phyloP scores from a whole-genome alignment of 495 filamentous ascomycete species.

The Penicillium longicatenatum region DNA sequence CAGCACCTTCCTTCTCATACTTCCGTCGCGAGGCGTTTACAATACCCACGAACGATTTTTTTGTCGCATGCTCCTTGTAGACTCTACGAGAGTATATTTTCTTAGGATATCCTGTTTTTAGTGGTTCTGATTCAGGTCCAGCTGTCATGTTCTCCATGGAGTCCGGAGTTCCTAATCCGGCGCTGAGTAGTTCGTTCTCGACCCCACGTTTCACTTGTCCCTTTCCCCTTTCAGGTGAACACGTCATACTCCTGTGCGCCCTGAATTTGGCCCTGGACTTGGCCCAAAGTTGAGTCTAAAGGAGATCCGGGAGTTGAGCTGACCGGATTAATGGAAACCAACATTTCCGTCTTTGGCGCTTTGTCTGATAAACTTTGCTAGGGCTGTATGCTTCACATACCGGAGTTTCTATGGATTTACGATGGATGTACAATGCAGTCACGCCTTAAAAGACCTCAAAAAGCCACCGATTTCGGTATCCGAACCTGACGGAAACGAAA shows the following conservation, averaged over 20 bases:
- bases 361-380: background rate
- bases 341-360: background rate
- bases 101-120: background rate
- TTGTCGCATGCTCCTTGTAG: background rate
- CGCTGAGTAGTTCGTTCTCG: background rate
- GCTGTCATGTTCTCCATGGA: background rate
- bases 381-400: background rate
- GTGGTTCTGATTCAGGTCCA: background rate
- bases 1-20: slow-evolving; percentile 34
- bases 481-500: background rate
- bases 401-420: background rate
- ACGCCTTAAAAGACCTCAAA: background rate
- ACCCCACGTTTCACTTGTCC: background rate
- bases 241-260: background rate
- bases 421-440: background rate
- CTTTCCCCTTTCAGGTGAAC: background rate
- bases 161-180: background rate
- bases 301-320: background rate
- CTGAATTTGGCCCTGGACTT: background rate
- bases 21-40: slow-evolving; percentile 27
- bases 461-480: background rate
- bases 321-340: background rate
- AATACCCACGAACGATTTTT: slow-evolving; percentile 35
- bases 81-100: background rate
- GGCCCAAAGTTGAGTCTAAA: background rate